Conservation (phyloP, 1,284 basidiomycete species). For the Boletus semigastroideus region DNA sequence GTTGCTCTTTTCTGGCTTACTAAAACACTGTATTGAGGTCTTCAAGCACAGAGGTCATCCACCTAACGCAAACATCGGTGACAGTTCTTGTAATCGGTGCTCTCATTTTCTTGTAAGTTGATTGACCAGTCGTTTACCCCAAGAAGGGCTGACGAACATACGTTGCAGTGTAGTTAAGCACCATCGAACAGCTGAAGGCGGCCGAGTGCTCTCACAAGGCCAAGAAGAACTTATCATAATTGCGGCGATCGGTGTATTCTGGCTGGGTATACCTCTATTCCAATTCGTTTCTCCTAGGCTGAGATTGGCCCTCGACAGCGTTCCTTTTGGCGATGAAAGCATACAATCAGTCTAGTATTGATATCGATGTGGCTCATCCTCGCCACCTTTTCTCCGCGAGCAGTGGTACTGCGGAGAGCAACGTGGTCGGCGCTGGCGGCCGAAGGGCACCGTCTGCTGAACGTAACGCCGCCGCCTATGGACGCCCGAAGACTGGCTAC, state of each 20-base stretch:
- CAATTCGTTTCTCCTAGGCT: background rate
- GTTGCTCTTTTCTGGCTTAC: constrained; percentile 19
- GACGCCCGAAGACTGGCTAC: constrained; percentile 36
- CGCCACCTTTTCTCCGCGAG: constrained; percentile 34
- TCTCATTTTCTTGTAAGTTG: constrained; percentile 61
- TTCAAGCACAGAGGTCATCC: constrained; percentile 54
- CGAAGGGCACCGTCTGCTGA: constrained; percentile 27
- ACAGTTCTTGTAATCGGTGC: constrained; percentile 62
- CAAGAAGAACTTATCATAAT: constrained; percentile 75
- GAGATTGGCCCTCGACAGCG: constrained; percentile 32
- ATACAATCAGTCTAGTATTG: constrained; percentile 29
- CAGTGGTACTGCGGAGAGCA: constrained; percentile 35
- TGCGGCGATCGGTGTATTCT: constrained; percentile 65
- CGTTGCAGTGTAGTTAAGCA: constrained; percentile 52
- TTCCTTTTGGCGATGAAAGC: constrained; percentile 48
- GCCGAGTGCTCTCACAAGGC: constrained; percentile 54
- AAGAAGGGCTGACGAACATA: constrained; percentile 1
- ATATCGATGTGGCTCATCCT: constrained; percentile 31
- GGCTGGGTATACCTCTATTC: constrained; percentile 56
- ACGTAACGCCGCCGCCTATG: constrained; percentile 33
- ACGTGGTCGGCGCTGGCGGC: constrained; percentile 34
- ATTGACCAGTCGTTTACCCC: background rate
- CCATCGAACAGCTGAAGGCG: constrained; percentile 50
- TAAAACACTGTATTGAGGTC: constrained; percentile 5
- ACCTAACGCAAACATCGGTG: constrained; percentile 70